Evolutionary conservation across 2,329 filamentous ascomycete genomes (phyloP), one percentile per base, ranked within the genome.

Genomic region (Neoscytalidium dimidiatum): DNA sequence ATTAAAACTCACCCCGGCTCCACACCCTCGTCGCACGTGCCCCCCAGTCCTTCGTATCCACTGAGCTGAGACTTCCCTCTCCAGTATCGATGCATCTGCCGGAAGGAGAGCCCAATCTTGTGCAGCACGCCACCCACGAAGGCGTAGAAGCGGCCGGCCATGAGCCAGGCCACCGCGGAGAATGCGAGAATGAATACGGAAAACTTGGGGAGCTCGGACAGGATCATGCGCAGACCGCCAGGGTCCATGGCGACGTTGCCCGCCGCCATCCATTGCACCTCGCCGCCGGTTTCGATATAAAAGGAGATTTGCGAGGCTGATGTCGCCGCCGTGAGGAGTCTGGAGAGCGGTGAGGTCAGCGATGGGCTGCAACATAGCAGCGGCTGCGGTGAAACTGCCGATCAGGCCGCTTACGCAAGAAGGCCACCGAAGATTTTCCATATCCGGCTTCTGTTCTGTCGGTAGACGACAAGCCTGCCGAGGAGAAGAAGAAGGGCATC

Each of bases 201-300:
- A 44, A 77, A 69, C 46, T 71, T 72, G 63, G 68, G 69, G 62
- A 72, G 46, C 31, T 76, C 77, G 48, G 74, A 77, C 41, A 78
- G 66, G 31, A 79, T 69, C 23, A 79, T 72, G 65, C 75, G 75
- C 69, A 78, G 74, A 13, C 75, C 77, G 6, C 72, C 75, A 8
- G 75, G 74, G 62, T 79, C 77, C 13, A 68, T 71, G 11, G 77
- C 67, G 65, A 79, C 72, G 66, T 72, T 78, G 64, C 68, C 69
- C 35, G 72, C 72, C 38, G 75, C 74, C 35, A 71, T 70, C 77
- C 77, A 79, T 67, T 75, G 73, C 57, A 79, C 75, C 66, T 79
- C 77, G 35, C 74, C 74, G 7, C 77, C 77, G 1, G 77, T 79
- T 64, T 79, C 75, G 57, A 77, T 67, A 65, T 76, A 79, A 68